Percentiles rank a stretch among this genome's conserved stretches.
phyloP scores from a whole-genome alignment of 1,139 yeast species.

The Candida albicans region DNA sequence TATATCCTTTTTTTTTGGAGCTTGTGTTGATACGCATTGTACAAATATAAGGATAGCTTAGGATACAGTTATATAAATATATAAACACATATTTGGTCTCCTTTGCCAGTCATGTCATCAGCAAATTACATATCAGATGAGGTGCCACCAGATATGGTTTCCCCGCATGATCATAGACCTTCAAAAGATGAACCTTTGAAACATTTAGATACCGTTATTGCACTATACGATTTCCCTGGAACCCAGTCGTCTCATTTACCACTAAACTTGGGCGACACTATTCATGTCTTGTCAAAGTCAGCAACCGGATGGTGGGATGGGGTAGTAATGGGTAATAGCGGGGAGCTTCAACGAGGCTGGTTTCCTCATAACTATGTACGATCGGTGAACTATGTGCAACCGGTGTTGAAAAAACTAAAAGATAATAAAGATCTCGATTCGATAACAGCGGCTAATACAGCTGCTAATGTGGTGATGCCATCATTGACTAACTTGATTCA shows the following conservation, averaged over 20 bases:
- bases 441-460: conserved; percentile 51
- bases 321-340: conserved; percentile 39
- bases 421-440: conserved; percentile 45
- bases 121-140: conserved; percentile 24
- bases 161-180: conserved; percentile 27
- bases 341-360: conserved; percentile 66
- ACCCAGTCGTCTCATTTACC: conserved; percentile 48
- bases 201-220: conserved; percentile 52
- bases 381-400: conserved; percentile 49
- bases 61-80: neutral
- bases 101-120: neutral
- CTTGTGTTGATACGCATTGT: neutral
- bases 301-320: conserved; percentile 83
- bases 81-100: neutral
- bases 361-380: conserved; percentile 64
- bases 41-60: neutral
- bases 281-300: conserved; percentile 52
- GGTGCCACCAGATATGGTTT: conserved; percentile 41
- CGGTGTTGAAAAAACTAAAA: conserved; percentile 41
- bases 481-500: conserved; percentile 43
- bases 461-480: conserved; percentile 50
- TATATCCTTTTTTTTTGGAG: no score
- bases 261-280: conserved; percentile 49
- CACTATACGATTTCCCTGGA: conserved; percentile 51
- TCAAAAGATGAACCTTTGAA: conserved; percentile 28